Base-by-base conservation (phyloP, 2,329 filamentous ascomycete species). In the Fusarium sororula region DNA sequence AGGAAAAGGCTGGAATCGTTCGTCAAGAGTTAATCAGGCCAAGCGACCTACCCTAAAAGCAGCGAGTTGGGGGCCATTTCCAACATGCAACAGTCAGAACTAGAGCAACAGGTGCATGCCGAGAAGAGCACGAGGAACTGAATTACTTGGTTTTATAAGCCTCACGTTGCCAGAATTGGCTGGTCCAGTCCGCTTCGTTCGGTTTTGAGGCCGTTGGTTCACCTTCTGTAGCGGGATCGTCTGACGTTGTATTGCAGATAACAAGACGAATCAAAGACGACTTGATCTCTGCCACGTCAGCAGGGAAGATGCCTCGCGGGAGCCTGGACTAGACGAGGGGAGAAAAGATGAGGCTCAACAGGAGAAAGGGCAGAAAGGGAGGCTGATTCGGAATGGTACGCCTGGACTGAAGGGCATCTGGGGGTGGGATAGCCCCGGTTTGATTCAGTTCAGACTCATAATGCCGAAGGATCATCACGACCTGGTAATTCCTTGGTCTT, bases 261-360 rank as follows among this genome's bases (percentile, higher is more conserved):
- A 14, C 22, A 48, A 59, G n/a, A 51, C 61, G 48, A 72, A 66
- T 62, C 50, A 63, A 47, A 45, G 24, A 45, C 17, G 32, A n/a
- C 10, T 47, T 61, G 28, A 57, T 44, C 22, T 37, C 39, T 62
- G 75, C 72, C 75, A 76, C 72, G 75, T 77, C 73, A 75, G 73
- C 74, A 65, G 54, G 35, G 28, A 53, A 64, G 41, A 65, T 69
- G 70, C 55, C 68, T 66, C n/a, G 42, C 7, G 54, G 37, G 44
- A 72, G 59, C 51, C 71, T 65, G 24, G 44, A 13, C 17, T 3
- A 39, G 37, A 44, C 37, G 10, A 56, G 35, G 51, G 51, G 51
- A 41, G 26, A 39, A 39, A 44, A 57, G 24, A 72, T 73, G 70
- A 73, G 66, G 71, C 70, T 73, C 66, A 63, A 74, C 44, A 35